Base-by-base conservation (phyloP, 768 basidiomycete species). In the Cystofilobasidium macerans region DNA sequence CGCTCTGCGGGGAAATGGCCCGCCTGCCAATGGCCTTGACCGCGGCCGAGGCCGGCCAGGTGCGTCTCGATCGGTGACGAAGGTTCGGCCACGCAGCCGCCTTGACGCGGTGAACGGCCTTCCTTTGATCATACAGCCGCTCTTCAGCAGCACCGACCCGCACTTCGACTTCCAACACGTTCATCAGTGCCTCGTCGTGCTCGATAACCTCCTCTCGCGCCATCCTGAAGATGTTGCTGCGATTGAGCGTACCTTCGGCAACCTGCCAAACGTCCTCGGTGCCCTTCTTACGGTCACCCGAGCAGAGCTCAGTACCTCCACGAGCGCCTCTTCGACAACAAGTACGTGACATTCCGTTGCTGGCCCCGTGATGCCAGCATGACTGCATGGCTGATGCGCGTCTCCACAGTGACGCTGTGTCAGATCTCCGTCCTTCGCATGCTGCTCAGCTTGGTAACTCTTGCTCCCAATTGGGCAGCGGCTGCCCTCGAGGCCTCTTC, bases 161-260 rank as follows among this genome's bases (percentile, higher is more conserved):
- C 58, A n/a, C n/a, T n/a, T 48, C 3, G 65, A 66, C 35, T 42
- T 60, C 18, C 42, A 43, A 3, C 65, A 66, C 32, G 58, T 61
- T 26, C 43, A 60, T 22, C 32, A 54, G 20, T 66, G 65, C 30
- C 58, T 66, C 35, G 48, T 47, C 18, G 38, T 66, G 26, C 58
- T 66, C 28, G 65, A 66, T 13, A 51, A 13, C 38, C 38, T 66
- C 26, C 28, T 60, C 28, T 26, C 43, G 28, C 65, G 58, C 1
- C 54, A 40, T 33, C 38, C 47, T 16, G 47, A 65, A 24, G 42
- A 26, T 9, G 32, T 36, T 18, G 7, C n/a, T 16, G n/a, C 24
- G 26, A 30, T 58, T 32, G 30, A 57, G 56, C 12, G 22, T 12
- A 12, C 14, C 40, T n/a, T 30, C 47, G 51, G 24, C 7, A 12